A percentile compares a stretch with the other conserved stretches of the same genome.
These are phyloP conservation scores for Saccharomycopsis hybrid DNA, from an alignment of 1,139 yeast species.

Conservation along the genomic window DNA sequence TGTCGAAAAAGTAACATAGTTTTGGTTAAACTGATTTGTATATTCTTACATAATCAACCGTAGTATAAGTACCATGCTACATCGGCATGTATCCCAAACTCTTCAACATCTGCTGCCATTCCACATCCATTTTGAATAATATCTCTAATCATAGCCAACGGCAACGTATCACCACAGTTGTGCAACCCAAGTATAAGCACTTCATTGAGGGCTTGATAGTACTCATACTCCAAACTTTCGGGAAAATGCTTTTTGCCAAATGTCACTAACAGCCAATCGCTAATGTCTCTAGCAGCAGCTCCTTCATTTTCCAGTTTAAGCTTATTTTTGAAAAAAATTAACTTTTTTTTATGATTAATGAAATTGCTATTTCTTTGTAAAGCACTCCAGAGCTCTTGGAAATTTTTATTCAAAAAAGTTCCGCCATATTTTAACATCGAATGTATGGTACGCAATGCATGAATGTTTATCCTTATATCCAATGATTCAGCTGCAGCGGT, in stretches of 20 bases:
- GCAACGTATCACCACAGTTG: slow-evolving; percentile 6
- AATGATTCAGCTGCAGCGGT: slow-evolving; percentile 31
- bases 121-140: slow-evolving; percentile 9
- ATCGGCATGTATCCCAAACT: slow-evolving; percentile 8
- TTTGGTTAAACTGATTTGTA: too few relatives aligned
- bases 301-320: neutral
- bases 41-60: too few relatives aligned
- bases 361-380: slow-evolving; percentile 26
- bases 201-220: slow-evolving; percentile 6
- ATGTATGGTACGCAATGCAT: slow-evolving; percentile 34
- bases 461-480: slow-evolving; percentile 33
- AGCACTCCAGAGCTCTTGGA: slow-evolving; percentile 38
- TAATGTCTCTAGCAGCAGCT: too few relatives aligned
- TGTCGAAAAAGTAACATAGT: too few relatives aligned
- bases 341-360: slow-evolving; percentile 14
- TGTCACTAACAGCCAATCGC: too few relatives aligned
- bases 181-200: slow-evolving; percentile 8
- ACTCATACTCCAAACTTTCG: slow-evolving; percentile 8
- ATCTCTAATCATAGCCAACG: neutral
- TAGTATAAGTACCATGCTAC: slow-evolving; percentile 8
- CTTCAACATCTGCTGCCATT: neutral
- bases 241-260: slow-evolving; percentile 6
- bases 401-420: slow-evolving; percentile 46
- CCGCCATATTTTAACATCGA: slow-evolving; percentile 37
- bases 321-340: slow-evolving; percentile 1